Evolutionary conservation across 495 filamentous ascomycete species (phyloP).

Genomic region (Penicillium salamii): DNA sequence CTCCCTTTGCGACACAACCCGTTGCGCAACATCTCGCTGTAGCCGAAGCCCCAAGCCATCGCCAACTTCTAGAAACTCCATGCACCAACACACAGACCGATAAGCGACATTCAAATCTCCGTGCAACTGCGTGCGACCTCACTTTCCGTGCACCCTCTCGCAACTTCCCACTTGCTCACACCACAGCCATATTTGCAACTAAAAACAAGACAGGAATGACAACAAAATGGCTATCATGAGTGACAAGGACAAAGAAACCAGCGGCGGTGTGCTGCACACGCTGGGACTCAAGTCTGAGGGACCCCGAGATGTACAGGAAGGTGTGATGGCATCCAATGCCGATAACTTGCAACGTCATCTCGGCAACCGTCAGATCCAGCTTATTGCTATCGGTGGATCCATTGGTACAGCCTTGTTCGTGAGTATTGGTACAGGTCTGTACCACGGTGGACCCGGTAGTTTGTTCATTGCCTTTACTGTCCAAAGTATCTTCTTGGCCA

Average conservation of each 20-base stretch:
- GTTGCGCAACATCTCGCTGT: background rate
- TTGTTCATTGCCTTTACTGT: constrained; percentile 43
- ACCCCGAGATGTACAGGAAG: constrained; percentile 6
- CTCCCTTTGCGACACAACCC: background rate
- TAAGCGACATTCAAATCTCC: background rate
- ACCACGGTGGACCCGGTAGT: constrained; percentile 52
- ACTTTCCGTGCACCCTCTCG: background rate
- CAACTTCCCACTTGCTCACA: background rate
- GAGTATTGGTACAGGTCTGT: constrained; percentile 28
- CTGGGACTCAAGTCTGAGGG: background rate
- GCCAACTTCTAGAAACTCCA: background rate
- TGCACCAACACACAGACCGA: background rate
- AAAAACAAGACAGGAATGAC: background rate
- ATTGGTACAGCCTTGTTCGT: constrained; percentile 62
- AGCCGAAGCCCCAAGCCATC: background rate
- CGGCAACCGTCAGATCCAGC: constrained; percentile 48
- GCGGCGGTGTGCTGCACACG: background rate
- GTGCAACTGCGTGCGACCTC: background rate
- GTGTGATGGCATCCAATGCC: constrained; percentile 24
- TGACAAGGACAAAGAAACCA: background rate
- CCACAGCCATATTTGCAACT: background rate
- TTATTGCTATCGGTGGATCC: constrained; percentile 56
- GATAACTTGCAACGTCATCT: constrained; percentile 34
- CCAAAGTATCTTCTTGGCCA: constrained; percentile 31
- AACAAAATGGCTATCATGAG: constrained; percentile 1